Evolutionary conservation across 495 filamentous ascomycete species (phyloP).

Genomic region (Elasticomyces elasticus): DNA sequence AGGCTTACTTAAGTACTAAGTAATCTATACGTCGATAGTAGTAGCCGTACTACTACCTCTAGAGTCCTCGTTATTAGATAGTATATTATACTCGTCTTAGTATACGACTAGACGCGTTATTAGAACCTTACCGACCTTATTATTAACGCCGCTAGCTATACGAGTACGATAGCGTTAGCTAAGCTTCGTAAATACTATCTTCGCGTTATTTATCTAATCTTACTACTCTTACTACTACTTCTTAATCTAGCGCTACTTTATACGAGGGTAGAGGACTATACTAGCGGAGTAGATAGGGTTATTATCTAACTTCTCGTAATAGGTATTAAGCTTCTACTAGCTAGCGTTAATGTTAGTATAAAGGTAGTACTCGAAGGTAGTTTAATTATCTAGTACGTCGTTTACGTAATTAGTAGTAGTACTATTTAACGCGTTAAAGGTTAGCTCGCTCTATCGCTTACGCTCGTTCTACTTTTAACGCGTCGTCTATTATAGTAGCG

Average conservation of each 20-base stretch:
- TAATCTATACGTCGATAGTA: not conserved
- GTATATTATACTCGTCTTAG: too few species aligned
- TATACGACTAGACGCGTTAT: too few species aligned
- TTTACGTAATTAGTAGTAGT: not conserved
- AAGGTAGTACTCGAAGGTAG: constrained; percentile 7
- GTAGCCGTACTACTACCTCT: too few species aligned
- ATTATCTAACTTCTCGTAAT: constrained; percentile 6
- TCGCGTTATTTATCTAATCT: constrained; percentile 4
- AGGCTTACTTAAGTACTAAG: not conserved
- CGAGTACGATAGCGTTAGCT: not conserved
- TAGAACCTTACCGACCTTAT: too few species aligned
- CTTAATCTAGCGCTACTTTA: constrained; percentile 4
- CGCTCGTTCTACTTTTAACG: not conserved
- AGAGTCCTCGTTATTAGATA: too few species aligned
- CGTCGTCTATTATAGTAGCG: not conserved
- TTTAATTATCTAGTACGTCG: not conserved
- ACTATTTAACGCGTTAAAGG: not conserved
- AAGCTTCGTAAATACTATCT: not conserved
- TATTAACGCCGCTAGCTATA: too few species aligned
- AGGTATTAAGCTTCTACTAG: constrained; percentile 10
- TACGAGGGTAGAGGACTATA: constrained; percentile 6
- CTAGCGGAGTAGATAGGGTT: constrained; percentile 4
- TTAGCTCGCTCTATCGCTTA: not conserved
- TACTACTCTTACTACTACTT: not conserved
- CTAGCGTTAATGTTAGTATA: constrained; percentile 3